A percentile compares a stretch with the other conserved stretches of the same genome.
phyloP scores from a whole-genome alignment of 1,139 yeast species.

The Saccharomycopsis hybrid region DNA sequence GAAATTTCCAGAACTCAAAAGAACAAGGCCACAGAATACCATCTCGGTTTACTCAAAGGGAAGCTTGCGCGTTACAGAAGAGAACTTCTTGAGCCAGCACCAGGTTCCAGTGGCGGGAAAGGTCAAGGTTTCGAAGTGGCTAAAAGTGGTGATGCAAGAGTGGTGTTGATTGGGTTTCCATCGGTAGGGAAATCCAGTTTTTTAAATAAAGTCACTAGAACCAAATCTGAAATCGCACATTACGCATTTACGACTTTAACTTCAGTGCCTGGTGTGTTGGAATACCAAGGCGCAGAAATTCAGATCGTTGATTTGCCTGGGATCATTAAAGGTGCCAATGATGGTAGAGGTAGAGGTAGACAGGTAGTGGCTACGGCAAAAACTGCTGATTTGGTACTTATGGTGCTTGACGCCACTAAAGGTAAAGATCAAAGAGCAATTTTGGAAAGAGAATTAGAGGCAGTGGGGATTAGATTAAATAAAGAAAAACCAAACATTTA shows the following conservation, averaged over 20 bases:
- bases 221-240: slow-evolving; percentile 90
- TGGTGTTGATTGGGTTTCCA: slow-evolving; percentile 92
- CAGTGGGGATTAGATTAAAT: slow-evolving; percentile 88
- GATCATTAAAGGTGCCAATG: slow-evolving; percentile 93
- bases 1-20: slow-evolving; percentile 94
- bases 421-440: slow-evolving; percentile 82
- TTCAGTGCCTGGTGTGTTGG: slow-evolving; percentile 91
- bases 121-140: slow-evolving; percentile 95
- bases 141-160: slow-evolving; percentile 96
- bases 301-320: slow-evolving; percentile 97
- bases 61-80: slow-evolving; percentile 91
- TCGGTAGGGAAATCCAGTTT: slow-evolving; percentile 96
- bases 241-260: slow-evolving; percentile 95
- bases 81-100: slow-evolving; percentile 85
- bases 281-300: slow-evolving; percentile 93
- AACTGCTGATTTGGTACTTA: slow-evolving; percentile 85
- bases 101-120: slow-evolving; percentile 61
- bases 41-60: slow-evolving; percentile 87
- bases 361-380: slow-evolving; percentile 96
- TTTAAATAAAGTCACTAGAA: slow-evolving; percentile 78
- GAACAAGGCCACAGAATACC: slow-evolving; percentile 97
- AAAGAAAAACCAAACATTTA: slow-evolving; percentile 76
- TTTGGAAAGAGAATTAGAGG: slow-evolving; percentile 82
- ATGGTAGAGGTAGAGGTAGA: slow-evolving; percentile 96
- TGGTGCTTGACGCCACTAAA: slow-evolving; percentile 95